Evolutionary conservation across 2,329 filamentous ascomycete genomes (phyloP), one percentile per base, ranked within the genome.

Genomic region (Colletotrichum karsti): DNA sequence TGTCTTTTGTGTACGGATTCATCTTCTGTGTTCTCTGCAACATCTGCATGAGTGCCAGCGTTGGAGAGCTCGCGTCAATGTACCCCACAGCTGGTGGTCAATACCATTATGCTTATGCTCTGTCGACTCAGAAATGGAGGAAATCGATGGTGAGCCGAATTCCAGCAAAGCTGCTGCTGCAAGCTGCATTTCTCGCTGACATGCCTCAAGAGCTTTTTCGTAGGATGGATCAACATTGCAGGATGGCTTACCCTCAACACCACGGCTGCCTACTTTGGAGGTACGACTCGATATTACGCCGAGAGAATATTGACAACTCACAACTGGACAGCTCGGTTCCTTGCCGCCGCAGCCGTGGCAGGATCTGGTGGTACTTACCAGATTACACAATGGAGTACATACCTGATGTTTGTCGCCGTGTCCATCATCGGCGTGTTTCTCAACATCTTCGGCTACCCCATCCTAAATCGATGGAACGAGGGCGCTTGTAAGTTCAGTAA

Each of bases 21-120:
- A 74, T 84, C 54, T 82, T 84, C 71, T 83, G 80, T 66, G 80
- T 83, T 8, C 33, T 83, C 5, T 83, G 82, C 72, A 83, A 82
- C 65, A 75, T 84, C 8, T 78, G 78, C 7, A 74, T 84, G 1
- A 79, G 78, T 0, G 77, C 80, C 0, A 83, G 80, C 26, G 72
- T 84, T 5, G 83, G 80, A 2, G 82, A 84, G 63, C 71, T 84
- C 3, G 77, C 79, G 0, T 78, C 81, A 2, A 79, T 84, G 46
- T 85, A 81, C 80, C 83, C 82, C 0, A 85, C 82, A 0, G 80
- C 82, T 0, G 82, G 82, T 7, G 82, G 83, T 1, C 82, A 84
- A 50, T 84, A 84, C 72, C 81, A 84, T 55, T 83, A 82, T 26
- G 80, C 80, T 3, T 82, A 80, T 68, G 79, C 80, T 0, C 57